These are phyloP conservation scores for Neurospora intermedia DNA, from an alignment of 495 filamentous ascomycete genomes.

Conservation along the genomic window DNA sequence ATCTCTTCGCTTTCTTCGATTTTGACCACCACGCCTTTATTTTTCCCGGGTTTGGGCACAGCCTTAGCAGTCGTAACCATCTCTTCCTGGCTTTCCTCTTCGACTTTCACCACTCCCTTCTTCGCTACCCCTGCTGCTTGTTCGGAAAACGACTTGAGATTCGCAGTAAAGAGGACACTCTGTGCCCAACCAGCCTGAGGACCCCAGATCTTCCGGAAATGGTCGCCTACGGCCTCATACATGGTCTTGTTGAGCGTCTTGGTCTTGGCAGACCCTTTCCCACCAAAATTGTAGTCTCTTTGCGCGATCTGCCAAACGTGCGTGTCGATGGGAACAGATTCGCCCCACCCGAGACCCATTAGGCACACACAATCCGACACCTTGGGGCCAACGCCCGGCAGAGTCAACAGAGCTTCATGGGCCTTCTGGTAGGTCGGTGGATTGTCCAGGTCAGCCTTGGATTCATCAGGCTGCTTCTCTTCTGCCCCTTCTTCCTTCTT, in stretches of 20 bases:
- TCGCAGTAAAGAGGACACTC: slow-evolving; percentile 90
- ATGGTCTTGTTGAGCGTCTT: slow-evolving; percentile 80
- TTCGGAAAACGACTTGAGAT: slow-evolving; percentile 77
- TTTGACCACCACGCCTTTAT: background rate
- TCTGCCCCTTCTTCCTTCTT: background rate
- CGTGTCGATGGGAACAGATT: slow-evolving; percentile 91
- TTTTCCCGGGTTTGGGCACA: background rate
- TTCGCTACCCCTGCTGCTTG: slow-evolving; percentile 29
- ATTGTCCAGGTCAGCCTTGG: background rate
- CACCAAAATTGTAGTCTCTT: slow-evolving; percentile 82
- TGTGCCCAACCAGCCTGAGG: slow-evolving; percentile 96
- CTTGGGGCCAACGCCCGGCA: slow-evolving; percentile 90
- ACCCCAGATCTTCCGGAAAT: slow-evolving; percentile 87
- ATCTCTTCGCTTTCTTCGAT: slow-evolving; percentile 1
- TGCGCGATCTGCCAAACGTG: slow-evolving; percentile 99
- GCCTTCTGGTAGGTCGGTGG: slow-evolving; percentile 55
- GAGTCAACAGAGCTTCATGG: slow-evolving; percentile 64
- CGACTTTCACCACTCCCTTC: slow-evolving; percentile 18
- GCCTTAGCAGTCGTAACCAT: slow-evolving; percentile 15
- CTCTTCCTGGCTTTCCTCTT: slow-evolving; percentile 10
- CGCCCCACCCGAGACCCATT: slow-evolving; percentile 96
- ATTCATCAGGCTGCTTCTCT: background rate
- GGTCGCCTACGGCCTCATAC: slow-evolving; percentile 81
- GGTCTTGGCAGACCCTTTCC: slow-evolving; percentile 50
- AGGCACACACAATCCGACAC: slow-evolving; percentile 94